Evolutionary conservation across 2,329 filamentous ascomycete genomes (phyloP).

Genomic region (Zasmidium cellare): DNA sequence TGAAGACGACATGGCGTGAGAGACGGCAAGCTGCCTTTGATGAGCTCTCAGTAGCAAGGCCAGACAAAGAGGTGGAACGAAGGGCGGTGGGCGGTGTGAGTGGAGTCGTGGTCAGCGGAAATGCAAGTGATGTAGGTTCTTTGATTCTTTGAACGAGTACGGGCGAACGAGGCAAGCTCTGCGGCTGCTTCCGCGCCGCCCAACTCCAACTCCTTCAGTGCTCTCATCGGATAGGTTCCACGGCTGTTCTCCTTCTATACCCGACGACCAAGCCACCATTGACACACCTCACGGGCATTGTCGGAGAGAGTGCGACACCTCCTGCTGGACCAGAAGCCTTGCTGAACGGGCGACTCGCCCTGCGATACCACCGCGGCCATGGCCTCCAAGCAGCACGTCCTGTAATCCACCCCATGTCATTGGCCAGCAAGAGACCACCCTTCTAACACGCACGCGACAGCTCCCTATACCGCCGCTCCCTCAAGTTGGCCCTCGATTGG

Average conservation of each 20-base stretch:
- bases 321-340: constrained; percentile 1
- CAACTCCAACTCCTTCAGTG: no score
- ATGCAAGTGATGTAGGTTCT: neutral
- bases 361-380: constrained; percentile 26
- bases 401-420: constrained; percentile 24
- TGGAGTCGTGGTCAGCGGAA: constrained; percentile 12
- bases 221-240: neutral
- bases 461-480: constrained; percentile 81
- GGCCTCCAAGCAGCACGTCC: constrained; percentile 39
- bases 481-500: constrained; percentile 96
- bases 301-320: neutral
- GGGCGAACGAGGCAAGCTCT: neutral
- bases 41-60: constrained; percentile 22
- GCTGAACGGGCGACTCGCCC: constrained; percentile 3
- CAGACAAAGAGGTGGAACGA: constrained; percentile 3
- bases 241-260: neutral
- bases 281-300: neutral
- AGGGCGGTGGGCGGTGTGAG: constrained; percentile 9
- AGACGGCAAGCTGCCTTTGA: constrained; percentile 30
- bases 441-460: constrained; percentile 39
- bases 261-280: neutral
- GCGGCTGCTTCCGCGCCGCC: neutral
- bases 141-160: neutral
- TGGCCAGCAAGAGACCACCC: constrained; percentile 1
- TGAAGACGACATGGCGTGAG: constrained; percentile 37